Evolutionary conservation across 2,329 filamentous ascomycete species (phyloP).

Genomic region (Sporothrix humicola): DNA sequence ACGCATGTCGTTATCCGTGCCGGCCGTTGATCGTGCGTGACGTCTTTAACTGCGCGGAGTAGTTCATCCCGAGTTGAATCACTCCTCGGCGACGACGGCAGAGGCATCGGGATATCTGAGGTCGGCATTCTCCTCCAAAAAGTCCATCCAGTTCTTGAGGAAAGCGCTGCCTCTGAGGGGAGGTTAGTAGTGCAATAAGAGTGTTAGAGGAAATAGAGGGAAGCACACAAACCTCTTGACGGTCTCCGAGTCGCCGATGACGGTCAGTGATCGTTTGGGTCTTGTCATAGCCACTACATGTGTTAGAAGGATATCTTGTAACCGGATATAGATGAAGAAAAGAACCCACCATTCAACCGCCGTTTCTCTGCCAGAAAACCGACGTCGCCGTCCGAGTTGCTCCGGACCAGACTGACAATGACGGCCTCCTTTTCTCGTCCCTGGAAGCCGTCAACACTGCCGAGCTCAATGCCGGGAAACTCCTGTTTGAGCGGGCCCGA

Average conservation of each 20-base stretch:
- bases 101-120: conserved; percentile 80
- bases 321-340: conserved; percentile 38
- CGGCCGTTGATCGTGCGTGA: not conserved
- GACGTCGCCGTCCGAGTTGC: conserved; percentile 84
- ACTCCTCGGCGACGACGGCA: conserved; percentile 41
- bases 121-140: conserved; percentile 87
- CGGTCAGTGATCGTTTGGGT: conserved; percentile 84
- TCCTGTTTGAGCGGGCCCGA: conserved; percentile 75
- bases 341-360: conserved; percentile 75
- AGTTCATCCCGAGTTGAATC: not conserved
- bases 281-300: conserved; percentile 89
- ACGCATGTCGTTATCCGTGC: not conserved
- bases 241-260: conserved; percentile 94
- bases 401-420: conserved; percentile 90
- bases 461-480: conserved; percentile 88
- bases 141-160: conserved; percentile 88
- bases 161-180: conserved; percentile 76
- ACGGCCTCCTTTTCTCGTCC: conserved; percentile 96
- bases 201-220: too few species aligned
- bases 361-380: conserved; percentile 93
- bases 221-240: too few species aligned
- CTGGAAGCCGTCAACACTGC: conserved; percentile 93
- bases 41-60: too few species aligned
- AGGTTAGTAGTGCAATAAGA: conserved; percentile 16
- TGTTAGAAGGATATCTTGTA: conserved; percentile 18